phyloP scores from a whole-genome alignment of 345 rosid genomes.

The Durio zibethinus region DNA sequence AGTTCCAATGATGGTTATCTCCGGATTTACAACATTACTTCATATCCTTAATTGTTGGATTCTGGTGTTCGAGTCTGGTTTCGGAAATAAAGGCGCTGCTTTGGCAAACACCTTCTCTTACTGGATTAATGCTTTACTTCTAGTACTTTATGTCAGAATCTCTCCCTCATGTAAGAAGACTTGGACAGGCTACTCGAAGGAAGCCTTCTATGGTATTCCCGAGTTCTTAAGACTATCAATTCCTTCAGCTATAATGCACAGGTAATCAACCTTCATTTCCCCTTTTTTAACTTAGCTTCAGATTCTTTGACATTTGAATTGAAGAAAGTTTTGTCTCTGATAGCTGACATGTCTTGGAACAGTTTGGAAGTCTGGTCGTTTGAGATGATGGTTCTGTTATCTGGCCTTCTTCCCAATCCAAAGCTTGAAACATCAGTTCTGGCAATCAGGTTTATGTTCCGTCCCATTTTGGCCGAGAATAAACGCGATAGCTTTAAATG shows the following conservation, averaged over 20 bases:
- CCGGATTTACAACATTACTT: conserved; percentile 38
- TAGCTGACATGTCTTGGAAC: background rate
- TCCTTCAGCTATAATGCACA: conserved; percentile 36
- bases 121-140: conserved; percentile 33
- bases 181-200: conserved; percentile 31
- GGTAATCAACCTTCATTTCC: background rate
- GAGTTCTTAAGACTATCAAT: conserved; percentile 21
- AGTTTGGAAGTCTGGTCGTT: conserved; percentile 18
- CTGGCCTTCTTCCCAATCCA: conserved; percentile 20
- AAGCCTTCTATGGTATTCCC: conserved; percentile 16
- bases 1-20: conserved; percentile 43
- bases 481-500: background rate
- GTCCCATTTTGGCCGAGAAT: background rate
- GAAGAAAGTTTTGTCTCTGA: background rate
- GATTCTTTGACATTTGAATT: background rate
- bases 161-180: conserved; percentile 29
- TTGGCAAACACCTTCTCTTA: conserved; percentile 41
- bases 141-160: conserved; percentile 25
- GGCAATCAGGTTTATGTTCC: conserved; percentile 10
- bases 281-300: background rate
- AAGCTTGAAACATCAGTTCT: conserved; percentile 15
- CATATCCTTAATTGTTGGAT: conserved; percentile 45
- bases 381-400: conserved; percentile 10
- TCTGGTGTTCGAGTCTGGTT: conserved; percentile 42
- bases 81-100: conserved; percentile 55